Conservation (phyloP, 345 rosid species). For the Dimocarpus longan region DNA sequence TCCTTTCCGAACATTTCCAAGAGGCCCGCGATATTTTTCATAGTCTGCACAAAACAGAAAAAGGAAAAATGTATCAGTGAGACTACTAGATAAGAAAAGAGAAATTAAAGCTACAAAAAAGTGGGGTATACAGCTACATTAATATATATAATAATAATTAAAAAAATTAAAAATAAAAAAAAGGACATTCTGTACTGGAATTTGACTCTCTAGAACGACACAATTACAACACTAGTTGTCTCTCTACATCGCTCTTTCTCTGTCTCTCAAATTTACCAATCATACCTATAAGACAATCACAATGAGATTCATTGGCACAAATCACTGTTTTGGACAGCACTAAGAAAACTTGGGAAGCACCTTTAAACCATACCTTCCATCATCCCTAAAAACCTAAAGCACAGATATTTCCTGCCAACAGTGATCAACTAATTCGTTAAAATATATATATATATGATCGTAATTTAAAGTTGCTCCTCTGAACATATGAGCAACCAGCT, state of each 20-base stretch:
- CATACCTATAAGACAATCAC: background rate
- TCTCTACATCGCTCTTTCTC: background rate
- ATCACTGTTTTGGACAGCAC: background rate
- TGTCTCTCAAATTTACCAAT: background rate
- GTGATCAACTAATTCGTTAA: background rate
- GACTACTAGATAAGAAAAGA: background rate
- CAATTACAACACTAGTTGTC: background rate
- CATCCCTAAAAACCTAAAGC: background rate
- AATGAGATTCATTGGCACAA: background rate
- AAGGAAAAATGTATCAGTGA: conserved; percentile 1
- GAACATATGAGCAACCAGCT: background rate
- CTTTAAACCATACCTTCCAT: background rate
- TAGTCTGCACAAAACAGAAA: conserved; percentile 53
- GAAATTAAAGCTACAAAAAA: background rate
- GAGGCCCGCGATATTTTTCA: conserved; percentile 81
- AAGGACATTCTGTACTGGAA: background rate
- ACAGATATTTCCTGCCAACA: background rate
- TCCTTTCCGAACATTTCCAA: conserved; percentile 98
- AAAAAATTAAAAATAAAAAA: no score
- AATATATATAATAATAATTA: no score
- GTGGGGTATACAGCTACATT: background rate
- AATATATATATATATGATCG: background rate
- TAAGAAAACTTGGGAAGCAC: background rate
- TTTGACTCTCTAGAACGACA: background rate
- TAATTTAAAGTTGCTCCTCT: background rate